Conservation (phyloP, 371 early-diverging fungal genomes). For the Mucor velutinosus region DNA sequence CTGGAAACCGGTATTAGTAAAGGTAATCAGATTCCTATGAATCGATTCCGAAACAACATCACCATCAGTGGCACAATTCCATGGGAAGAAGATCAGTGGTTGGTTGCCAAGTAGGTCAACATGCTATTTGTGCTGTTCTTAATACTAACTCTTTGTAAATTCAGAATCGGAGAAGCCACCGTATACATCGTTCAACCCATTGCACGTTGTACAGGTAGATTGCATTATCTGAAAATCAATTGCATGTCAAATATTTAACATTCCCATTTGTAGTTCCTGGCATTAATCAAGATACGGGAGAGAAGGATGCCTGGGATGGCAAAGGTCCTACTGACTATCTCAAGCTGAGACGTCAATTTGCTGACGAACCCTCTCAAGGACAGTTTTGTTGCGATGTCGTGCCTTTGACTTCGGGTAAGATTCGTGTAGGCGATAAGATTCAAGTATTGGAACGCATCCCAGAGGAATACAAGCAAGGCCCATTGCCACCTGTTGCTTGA, state of each 20-base stretch:
- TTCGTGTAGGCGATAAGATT: conserved; percentile 44
- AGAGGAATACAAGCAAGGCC: conserved; percentile 13
- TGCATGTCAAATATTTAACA: not conserved
- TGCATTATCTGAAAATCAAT: not conserved
- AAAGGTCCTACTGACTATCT: conserved; percentile 36
- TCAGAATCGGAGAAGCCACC: conserved; percentile 48
- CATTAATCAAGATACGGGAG: conserved; percentile 50
- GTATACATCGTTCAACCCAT: conserved; percentile 46
- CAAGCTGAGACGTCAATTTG: conserved; percentile 30
- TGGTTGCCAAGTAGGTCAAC: conserved; percentile 40
- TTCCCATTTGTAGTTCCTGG: conserved; percentile 35
- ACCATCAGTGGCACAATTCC: conserved; percentile 44
- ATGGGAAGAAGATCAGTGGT: conserved; percentile 57
- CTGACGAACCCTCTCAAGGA: conserved; percentile 33
- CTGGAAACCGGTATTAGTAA: conserved; percentile 31
- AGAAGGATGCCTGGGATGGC: conserved; percentile 44
- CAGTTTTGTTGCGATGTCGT: conserved; percentile 49
- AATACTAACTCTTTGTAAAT: not conserved
- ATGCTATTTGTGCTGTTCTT: not conserved
- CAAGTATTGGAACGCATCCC: conserved; percentile 49
- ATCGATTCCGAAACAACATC: conserved; percentile 48
- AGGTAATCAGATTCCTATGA: conserved; percentile 38
- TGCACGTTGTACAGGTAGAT: conserved; percentile 44
- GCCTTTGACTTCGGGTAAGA: conserved; percentile 46
- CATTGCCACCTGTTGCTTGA: conserved; percentile 5